phyloP scores from a whole-genome alignment of 176 grass and related monocot species.

The Eleusine indica region DNA sequence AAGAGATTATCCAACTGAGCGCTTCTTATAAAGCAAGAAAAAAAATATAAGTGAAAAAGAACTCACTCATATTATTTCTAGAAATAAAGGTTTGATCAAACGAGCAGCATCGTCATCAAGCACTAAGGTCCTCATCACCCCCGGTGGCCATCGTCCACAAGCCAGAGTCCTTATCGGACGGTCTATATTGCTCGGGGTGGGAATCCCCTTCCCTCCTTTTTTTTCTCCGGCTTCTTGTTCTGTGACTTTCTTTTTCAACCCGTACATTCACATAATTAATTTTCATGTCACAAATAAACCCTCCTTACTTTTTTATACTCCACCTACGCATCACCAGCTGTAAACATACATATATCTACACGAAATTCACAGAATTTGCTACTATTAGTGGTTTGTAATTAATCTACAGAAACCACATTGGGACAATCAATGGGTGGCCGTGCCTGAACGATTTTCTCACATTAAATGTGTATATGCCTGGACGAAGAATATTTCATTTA shows the following conservation, averaged over 20 bases:
- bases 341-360: not conserved
- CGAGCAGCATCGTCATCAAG: conserved; percentile 18
- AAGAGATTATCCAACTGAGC: conserved; percentile 10
- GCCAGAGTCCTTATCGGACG: conserved; percentile 43
- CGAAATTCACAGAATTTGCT: not conserved
- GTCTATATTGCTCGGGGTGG: conserved; percentile 40
- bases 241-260: not conserved
- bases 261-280: fast-evolving
- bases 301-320: fast-evolving
- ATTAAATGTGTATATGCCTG: not conserved
- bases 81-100: conserved; percentile 24
- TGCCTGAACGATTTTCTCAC: not conserved
- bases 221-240: not conserved
- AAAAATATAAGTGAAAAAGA: not conserved
- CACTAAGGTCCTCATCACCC: conserved; percentile 45
- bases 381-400: not conserved
- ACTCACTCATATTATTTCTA: not conserved
- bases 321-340: not conserved
- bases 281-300: not conserved
- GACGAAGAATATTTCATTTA: conserved; percentile 22
- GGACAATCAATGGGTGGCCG: not conserved
- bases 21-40: not conserved
- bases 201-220: conserved; percentile 44
- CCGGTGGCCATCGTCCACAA: conserved; percentile 36
- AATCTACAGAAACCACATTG: conserved; percentile 8